Percentiles rank a stretch among this genome's conserved stretches.
Evolutionary conservation across 495 filamentous ascomycete genomes (phyloP).

Genomic region (Penicillium dipodomyicola): DNA sequence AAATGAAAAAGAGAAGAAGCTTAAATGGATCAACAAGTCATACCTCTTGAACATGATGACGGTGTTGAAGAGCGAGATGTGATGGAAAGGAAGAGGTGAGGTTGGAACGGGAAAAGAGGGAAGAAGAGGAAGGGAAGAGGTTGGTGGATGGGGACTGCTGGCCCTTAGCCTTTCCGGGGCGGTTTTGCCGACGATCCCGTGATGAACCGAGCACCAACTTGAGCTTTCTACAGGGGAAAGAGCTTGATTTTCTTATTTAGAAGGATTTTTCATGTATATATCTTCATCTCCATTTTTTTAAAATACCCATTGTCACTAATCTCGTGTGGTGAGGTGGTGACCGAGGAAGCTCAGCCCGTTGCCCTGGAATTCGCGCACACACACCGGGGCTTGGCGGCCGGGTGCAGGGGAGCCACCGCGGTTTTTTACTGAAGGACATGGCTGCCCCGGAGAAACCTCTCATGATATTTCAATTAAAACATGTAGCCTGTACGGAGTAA

Average conservation of each 20-base stretch:
- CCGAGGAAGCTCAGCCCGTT: constrained; percentile 19
- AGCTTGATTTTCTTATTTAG: neutral
- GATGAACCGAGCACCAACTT: constrained; percentile 41
- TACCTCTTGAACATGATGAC: constrained; percentile 89
- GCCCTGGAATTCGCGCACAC: constrained; percentile 36
- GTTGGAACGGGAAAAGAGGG: constrained; percentile 39
- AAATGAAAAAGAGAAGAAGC: constrained; percentile 43
- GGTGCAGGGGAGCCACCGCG: constrained; percentile 31
- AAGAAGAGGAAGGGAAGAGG: constrained; percentile 41
- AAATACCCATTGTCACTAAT: constrained; percentile 5
- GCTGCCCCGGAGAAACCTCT: neutral
- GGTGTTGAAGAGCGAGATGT: constrained; percentile 51
- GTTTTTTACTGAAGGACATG: neutral
- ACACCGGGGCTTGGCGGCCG: constrained; percentile 45
- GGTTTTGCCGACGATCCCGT: constrained; percentile 53
- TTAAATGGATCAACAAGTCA: constrained; percentile 46
- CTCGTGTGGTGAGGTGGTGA: constrained; percentile 4
- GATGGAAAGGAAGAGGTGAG: constrained; percentile 34
- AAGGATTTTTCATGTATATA: constrained; percentile 6
- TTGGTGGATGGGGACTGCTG: constrained; percentile 45
- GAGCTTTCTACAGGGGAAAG: neutral
- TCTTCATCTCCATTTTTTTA: neutral
- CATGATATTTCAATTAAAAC: neutral
- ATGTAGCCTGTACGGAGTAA: neutral
- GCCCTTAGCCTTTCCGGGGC: constrained; percentile 49